A percentile compares a stretch with the other conserved stretches of the same genome.
phyloP scores from a whole-genome alignment of 768 basidiomycete species.

The Suillus tomentosus region DNA sequence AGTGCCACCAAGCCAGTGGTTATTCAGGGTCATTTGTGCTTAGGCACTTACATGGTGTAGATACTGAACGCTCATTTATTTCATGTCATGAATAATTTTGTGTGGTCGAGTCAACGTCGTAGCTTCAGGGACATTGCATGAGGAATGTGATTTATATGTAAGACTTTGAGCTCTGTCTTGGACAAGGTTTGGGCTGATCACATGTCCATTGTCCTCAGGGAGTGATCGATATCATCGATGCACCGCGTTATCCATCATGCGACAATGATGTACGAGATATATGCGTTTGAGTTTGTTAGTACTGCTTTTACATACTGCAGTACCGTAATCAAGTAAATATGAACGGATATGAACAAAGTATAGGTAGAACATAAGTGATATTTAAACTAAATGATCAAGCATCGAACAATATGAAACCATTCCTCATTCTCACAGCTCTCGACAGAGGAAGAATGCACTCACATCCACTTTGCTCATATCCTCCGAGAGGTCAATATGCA shows the following conservation, averaged over 20 bases:
- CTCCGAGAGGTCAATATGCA: constrained; percentile 36
- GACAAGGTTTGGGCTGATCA: no score
- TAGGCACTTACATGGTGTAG: background rate
- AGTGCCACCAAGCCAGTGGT: no score
- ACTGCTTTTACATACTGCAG: background rate
- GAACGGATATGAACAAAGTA: background rate
- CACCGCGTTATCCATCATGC: no score
- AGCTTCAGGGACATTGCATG: no score
- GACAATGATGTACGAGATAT: background rate
- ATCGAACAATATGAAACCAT: background rate
- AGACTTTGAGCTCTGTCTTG: no score
- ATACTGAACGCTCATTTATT: background rate
- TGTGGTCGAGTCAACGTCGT: background rate
- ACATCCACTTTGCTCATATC: constrained; percentile 26
- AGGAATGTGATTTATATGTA: no score
- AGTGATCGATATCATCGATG: no score
- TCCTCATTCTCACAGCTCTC: background rate
- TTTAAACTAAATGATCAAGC: background rate
- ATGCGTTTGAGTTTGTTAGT: background rate
- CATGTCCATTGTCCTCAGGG: no score
- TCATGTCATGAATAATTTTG: background rate
- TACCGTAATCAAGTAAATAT: background rate
- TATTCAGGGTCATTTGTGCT: background rate
- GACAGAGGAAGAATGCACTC: background rate
- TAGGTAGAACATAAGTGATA: background rate